A percentile compares a stretch with the other conserved stretches of the same genome.
phyloP scores from a whole-genome alignment of 192 early-diverging fungal genomes.

The Chytriomyces hyalinus region DNA sequence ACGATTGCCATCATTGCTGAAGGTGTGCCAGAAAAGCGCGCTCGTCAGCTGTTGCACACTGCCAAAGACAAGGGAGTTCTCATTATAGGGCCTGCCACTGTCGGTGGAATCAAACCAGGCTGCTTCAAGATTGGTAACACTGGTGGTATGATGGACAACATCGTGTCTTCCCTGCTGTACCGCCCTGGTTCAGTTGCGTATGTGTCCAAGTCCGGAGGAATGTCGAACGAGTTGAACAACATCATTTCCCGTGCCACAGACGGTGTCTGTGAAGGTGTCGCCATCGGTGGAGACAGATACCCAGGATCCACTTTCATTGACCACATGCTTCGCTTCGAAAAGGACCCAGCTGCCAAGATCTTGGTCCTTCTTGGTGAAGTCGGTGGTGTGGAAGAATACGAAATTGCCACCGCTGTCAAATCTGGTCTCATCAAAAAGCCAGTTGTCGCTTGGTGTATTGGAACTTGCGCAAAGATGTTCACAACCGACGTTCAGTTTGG shows the following conservation, averaged over 20 bases:
- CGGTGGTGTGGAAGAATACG: conserved; percentile 97
- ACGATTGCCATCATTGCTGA: conserved; percentile 98
- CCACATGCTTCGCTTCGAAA: conserved; percentile 93
- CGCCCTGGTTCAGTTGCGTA: conserved; percentile 95
- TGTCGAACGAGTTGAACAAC: conserved; percentile 99
- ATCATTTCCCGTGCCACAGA: conserved; percentile 95
- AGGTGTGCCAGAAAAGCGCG: conserved; percentile 96
- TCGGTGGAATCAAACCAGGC: conserved; percentile 98
- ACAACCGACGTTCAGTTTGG: conserved; percentile 98
- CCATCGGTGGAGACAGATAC: conserved; percentile 98
- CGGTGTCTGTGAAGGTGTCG: conserved; percentile 98
- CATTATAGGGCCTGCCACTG: conserved; percentile 96
- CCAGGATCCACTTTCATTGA: conserved; percentile 98
- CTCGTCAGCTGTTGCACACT: conserved; percentile 86
- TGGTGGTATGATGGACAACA: conserved; percentile 99
- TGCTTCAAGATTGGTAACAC: conserved; percentile 99
- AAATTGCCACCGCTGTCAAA: conserved; percentile 88
- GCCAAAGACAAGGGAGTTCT: conserved; percentile 80
- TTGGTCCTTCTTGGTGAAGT: conserved; percentile 95
- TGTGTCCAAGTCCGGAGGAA: conserved; percentile 98
- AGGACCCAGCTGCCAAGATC: conserved; percentile 92
- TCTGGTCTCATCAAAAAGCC: conserved; percentile 93
- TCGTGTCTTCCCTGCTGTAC: conserved; percentile 96
- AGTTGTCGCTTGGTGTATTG: conserved; percentile 99
- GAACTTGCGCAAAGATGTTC: conserved; percentile 99